Conservation (phyloP, 2,329 filamentous ascomycete genomes). For the Talaromyces sp. region DNA sequence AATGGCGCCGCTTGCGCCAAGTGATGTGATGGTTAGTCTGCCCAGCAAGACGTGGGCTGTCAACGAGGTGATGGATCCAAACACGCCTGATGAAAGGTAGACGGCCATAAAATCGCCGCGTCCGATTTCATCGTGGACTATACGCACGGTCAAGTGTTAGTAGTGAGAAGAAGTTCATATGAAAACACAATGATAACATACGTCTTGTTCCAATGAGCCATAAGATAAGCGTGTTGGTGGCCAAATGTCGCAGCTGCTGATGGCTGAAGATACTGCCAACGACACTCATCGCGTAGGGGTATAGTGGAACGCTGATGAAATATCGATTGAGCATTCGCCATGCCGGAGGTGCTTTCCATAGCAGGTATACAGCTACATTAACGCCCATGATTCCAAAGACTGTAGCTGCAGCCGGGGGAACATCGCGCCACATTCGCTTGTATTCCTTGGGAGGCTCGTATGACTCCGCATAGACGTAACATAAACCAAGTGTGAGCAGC, state of each 20-base stretch:
- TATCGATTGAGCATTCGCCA: slow-evolving; percentile 55
- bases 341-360: slow-evolving; percentile 49
- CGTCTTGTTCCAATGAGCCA: slow-evolving; percentile 50
- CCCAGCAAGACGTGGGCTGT: slow-evolving; percentile 39
- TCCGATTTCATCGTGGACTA: slow-evolving; percentile 52
- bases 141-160: background rate
- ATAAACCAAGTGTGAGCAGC: slow-evolving; percentile 34
- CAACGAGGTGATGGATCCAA: slow-evolving; percentile 45
- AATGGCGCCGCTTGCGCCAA: slow-evolving; percentile 49
- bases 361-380: slow-evolving; percentile 47
- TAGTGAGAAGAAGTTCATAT: background rate
- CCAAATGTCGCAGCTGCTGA: slow-evolving; percentile 48
- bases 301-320: slow-evolving; percentile 49
- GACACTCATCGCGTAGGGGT: slow-evolving; percentile 49
- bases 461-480: slow-evolving; percentile 41
- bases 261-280: slow-evolving; percentile 56
- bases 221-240: slow-evolving; percentile 50
- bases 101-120: slow-evolving; percentile 52
- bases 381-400: slow-evolving; percentile 45
- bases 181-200: slow-evolving; percentile 20
- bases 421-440: slow-evolving; percentile 46
- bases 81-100: slow-evolving; percentile 44
- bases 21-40: slow-evolving; percentile 41
- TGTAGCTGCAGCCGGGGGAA: slow-evolving; percentile 49
- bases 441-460: slow-evolving; percentile 45